Conservation (phyloP, 2,329 filamentous ascomycete species). For the Xylariales sp. region DNA sequence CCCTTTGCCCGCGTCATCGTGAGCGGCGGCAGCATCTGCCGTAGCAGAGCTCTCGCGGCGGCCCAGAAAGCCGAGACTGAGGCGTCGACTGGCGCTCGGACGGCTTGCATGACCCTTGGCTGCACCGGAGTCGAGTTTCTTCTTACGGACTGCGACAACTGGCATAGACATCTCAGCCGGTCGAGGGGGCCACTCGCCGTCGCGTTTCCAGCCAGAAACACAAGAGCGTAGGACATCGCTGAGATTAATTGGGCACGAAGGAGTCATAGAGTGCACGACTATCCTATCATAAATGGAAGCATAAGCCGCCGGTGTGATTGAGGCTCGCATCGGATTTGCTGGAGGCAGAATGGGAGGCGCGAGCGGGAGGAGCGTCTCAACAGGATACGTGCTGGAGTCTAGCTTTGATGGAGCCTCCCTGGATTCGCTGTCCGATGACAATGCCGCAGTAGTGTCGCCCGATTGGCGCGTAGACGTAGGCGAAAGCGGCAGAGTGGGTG, state of each 20-base stretch:
- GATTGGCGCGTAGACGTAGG: slow-evolving; percentile 23
- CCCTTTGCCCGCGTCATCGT: slow-evolving; percentile 16
- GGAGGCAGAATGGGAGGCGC: slow-evolving; percentile 68
- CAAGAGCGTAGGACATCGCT: slow-evolving; percentile 74
- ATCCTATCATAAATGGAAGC: slow-evolving; percentile 86
- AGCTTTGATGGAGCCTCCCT: slow-evolving; percentile 30
- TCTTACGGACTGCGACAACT: slow-evolving; percentile 33
- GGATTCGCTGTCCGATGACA: slow-evolving; percentile 35
- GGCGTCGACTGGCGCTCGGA: slow-evolving; percentile 30
- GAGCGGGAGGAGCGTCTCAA: slow-evolving; percentile 65
- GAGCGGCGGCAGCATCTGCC: slow-evolving; percentile 5
- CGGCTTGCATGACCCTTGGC: slow-evolving; percentile 16
- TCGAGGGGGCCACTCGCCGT: slow-evolving; percentile 87
- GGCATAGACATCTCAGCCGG: slow-evolving; percentile 37
- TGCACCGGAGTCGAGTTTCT: slow-evolving; percentile 22
- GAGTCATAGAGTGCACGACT: slow-evolving; percentile 72
- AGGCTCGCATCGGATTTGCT: slow-evolving; percentile 70
- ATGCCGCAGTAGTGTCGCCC: slow-evolving; percentile 29
- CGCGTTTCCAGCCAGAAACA: slow-evolving; percentile 87
- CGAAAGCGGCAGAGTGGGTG: slow-evolving; percentile 17
- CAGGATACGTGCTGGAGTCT: slow-evolving; percentile 39
- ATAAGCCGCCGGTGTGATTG: slow-evolving; percentile 71
- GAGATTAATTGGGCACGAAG: slow-evolving; percentile 84
- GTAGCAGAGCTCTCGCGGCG: slow-evolving; percentile 24
- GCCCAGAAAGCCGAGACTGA: slow-evolving; percentile 44